Conservation (phyloP, 1,284 basidiomycete genomes). For the Rhodofomes roseus region DNA sequence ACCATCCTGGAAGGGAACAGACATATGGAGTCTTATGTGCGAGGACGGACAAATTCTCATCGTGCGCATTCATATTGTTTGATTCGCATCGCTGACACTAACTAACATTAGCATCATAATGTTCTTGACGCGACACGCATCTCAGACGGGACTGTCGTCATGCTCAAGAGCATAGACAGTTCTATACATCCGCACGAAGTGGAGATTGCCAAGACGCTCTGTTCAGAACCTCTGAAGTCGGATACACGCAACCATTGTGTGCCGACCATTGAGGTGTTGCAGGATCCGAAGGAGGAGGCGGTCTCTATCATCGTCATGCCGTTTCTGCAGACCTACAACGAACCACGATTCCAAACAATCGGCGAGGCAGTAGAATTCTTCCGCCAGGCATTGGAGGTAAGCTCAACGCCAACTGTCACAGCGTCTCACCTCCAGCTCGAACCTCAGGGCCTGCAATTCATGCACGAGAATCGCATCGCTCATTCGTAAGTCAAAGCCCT, state of each 20-base stretch:
- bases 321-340: slow-evolving; percentile 13
- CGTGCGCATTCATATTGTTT: neutral
- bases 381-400: slow-evolving; percentile 19
- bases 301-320: slow-evolving; percentile 19
- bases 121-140: slow-evolving; percentile 25
- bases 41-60: slow-evolving; percentile 6
- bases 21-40: neutral
- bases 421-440: too few species aligned
- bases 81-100: too few species aligned
- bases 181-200: slow-evolving; percentile 13
- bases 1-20: slow-evolving; percentile 11
- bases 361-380: slow-evolving; percentile 21
- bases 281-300: slow-evolving; percentile 8
- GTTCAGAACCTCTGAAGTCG: neutral
- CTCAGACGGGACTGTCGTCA: slow-evolving; percentile 20
- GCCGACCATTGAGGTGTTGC: slow-evolving; percentile 15
- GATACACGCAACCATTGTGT: slow-evolving; percentile 18
- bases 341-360: slow-evolving; percentile 13
- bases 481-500: slow-evolving; percentile 11
- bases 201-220: slow-evolving; percentile 10
- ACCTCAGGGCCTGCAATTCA: slow-evolving; percentile 9
- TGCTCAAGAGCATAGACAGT: slow-evolving; percentile 18
- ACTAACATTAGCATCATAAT: neutral
- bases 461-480: slow-evolving; percentile 16
- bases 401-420: neutral